Percentiles rank a stretch among this genome's conserved stretches.
These are phyloP conservation scores for Dactylis glomerata DNA, from an alignment of 176 grass and related monocot species.

Conservation along the genomic window DNA sequence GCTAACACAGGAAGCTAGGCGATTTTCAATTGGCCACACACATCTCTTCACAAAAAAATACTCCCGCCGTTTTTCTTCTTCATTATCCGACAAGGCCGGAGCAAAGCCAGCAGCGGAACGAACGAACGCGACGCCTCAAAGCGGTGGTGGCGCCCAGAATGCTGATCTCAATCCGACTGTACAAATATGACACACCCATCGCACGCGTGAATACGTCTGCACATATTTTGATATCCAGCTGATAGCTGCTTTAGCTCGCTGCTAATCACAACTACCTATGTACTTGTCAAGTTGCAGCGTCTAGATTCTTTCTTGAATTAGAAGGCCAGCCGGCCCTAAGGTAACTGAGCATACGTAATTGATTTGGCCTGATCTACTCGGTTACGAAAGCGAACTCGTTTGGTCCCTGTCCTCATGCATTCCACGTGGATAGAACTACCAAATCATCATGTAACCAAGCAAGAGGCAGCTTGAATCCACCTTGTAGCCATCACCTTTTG, in stretches of 20 bases:
- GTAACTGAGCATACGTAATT: neutral
- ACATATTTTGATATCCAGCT: neutral
- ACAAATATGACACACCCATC: neutral
- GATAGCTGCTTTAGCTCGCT: neutral
- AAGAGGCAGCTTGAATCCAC: neutral
- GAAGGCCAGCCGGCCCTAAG: neutral
- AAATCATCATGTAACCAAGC: neutral
- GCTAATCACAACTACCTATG: neutral
- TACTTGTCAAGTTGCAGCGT: neutral
- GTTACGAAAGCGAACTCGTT: neutral
- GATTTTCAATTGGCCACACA: no score
- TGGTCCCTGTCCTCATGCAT: neutral
- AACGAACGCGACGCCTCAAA: no score
- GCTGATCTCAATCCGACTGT: neutral
- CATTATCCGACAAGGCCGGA: no score
- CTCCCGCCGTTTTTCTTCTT: no score
- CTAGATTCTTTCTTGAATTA: neutral
- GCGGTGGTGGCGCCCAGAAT: no score
- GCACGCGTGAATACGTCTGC: neutral
- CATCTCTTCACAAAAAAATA: no score
- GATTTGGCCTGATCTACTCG: conserved; percentile 17
- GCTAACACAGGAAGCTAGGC: no score
- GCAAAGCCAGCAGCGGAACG: no score
- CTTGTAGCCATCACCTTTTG: neutral
- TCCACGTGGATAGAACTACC: neutral